Percentiles rank a stretch among this genome's conserved stretches.
phyloP scores from a whole-genome alignment of 352 stramenopile genomes.

The Globisporangium spiculum region DNA sequence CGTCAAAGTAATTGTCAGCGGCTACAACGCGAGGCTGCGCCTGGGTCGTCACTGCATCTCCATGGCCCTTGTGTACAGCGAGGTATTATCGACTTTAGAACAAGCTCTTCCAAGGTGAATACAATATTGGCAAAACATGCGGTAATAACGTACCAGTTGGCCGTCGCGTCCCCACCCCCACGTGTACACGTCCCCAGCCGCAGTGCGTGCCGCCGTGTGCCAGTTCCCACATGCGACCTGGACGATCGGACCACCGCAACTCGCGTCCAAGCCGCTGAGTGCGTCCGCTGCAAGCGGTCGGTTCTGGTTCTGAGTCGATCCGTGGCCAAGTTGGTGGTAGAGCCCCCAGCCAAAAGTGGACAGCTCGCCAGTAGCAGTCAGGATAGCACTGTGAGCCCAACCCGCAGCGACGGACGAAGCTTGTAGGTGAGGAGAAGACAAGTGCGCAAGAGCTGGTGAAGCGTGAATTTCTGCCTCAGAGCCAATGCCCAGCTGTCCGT shows the following conservation, averaged over 20 bases:
- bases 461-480: constrained; percentile 7
- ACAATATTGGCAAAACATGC: background rate
- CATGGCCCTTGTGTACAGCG: constrained; percentile 15
- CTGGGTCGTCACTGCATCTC: constrained; percentile 23
- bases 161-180: constrained; percentile 75
- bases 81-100: background rate
- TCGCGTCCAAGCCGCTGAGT: constrained; percentile 42
- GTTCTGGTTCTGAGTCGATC: constrained; percentile 31
- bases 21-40: constrained; percentile 49
- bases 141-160: constrained; percentile 50
- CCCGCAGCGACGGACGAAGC: constrained; percentile 36
- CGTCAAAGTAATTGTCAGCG: constrained; percentile 22
- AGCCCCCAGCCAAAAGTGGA: constrained; percentile 76
- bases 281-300: constrained; percentile 35
- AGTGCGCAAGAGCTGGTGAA: constrained; percentile 19
- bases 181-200: constrained; percentile 67
- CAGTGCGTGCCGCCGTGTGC: constrained; percentile 65
- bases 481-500: constrained; percentile 53
- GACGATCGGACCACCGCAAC: constrained; percentile 29
- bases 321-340: constrained; percentile 78
- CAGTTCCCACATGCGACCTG: constrained; percentile 68
- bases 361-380: constrained; percentile 33
- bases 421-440: background rate
- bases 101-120: background rate
- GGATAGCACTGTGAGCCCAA: constrained; percentile 49